Base-by-base conservation (phyloP, 2,329 filamentous ascomycete genomes). In the Akanthomyces lecanii region DNA sequence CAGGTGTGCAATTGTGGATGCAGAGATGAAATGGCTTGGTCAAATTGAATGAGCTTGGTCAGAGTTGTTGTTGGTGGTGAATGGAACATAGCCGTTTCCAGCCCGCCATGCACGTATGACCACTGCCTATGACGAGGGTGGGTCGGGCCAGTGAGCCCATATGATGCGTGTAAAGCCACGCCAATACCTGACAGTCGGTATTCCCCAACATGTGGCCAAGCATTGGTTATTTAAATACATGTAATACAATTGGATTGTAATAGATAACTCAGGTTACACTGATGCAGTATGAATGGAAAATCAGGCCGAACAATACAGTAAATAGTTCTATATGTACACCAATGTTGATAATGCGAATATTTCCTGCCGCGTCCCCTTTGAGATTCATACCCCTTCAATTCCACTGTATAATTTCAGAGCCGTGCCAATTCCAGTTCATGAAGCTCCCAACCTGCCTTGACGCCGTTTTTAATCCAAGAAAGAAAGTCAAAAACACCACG, bases 391-490 rank as follows among this genome's bases (percentile, higher is more conserved):
- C 48, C 11, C 28, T 21, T 38, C 58, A 38, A 45, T 53, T 44
- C 45, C 36, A 53, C 51, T 25, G 25, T 33, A 45, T 30, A 51
- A 53, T 47, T 33, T 42, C 58, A 53, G 38, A 53, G 38, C 48
- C 58, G 38, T 36, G 44, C 58, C 48, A 53, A 61, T 61, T 61
- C 57, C 58, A 61, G 44, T 53, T 61, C 58, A 53, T 61, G 7
- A 61, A 61, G 58, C 58, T 45, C 48, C 58, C 58, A 53, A 25
- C 48, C 47, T 33, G 40, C 58, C 58, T 25, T 61, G 58, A 61
- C 58, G 58, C 58, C 58, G 38, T 52, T 61, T 53, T 50, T 33
- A 61, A 53, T 52, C 58, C 48, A 61, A 52, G 48, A 59, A 53
- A 36, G n/a, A 61, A 61, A 28, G 58, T 53, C 58, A 52, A 53